Conservation (phyloP, 495 filamentous ascomycete genomes). For the Talaromyces wortmannii region DNA sequence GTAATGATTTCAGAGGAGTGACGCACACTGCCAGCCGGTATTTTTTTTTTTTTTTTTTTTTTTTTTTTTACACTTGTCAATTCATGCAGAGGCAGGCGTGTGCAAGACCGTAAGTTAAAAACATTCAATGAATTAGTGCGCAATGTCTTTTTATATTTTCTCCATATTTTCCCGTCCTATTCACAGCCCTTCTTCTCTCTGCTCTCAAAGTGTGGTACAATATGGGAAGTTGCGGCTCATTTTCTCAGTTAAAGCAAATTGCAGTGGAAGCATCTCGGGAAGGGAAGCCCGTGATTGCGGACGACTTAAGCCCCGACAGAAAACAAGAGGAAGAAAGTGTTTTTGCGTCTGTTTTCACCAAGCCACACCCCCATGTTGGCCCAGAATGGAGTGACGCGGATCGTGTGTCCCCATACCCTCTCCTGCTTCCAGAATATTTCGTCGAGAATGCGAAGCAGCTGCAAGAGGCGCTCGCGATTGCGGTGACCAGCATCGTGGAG, state of each 20-base stretch:
- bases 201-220: not conserved
- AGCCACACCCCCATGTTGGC: not conserved
- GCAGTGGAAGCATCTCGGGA: not conserved
- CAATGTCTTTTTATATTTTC: not conserved
- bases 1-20: not conserved
- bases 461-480: constrained; percentile 18
- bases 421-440: constrained; percentile 6
- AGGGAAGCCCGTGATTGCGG: not conserved
- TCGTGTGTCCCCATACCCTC: constrained; percentile 7
- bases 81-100: not conserved
- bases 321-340: not conserved
- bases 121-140: not conserved
- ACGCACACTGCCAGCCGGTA: not conserved
- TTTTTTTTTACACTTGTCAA: not conserved
- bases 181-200: not conserved
- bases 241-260: not conserved
- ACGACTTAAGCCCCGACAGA: not conserved
- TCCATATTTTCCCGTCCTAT: not conserved
- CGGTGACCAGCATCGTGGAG: constrained; percentile 27
- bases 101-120: not conserved
- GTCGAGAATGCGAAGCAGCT: constrained; percentile 11
- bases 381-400: not conserved
- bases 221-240: not conserved
- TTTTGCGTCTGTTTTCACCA: not conserved
- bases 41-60: no score